Evolutionary conservation across 1,284 basidiomycete genomes (phyloP).

Genomic region (Marasmius oreades): DNA sequence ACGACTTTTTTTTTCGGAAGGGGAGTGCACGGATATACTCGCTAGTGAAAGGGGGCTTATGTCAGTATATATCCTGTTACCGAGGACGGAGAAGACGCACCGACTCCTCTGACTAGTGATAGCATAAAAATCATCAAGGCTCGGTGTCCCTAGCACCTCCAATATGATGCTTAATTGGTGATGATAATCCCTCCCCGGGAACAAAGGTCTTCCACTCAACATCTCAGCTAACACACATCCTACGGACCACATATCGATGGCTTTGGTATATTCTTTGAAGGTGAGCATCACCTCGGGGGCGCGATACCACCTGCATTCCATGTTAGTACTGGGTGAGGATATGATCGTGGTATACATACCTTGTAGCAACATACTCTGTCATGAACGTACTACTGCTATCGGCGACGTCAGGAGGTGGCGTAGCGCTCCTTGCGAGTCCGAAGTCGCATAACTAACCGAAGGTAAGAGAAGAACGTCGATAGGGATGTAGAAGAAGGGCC

Average conservation of each 20-base stretch:
- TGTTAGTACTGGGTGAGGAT: neutral
- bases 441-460: constrained; percentile 79
- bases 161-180: constrained; percentile 88
- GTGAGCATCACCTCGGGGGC: constrained; percentile 96
- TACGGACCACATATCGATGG: constrained; percentile 93
- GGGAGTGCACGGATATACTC: constrained; percentile 94
- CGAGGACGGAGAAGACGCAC: neutral
- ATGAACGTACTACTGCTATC: constrained; percentile 87
- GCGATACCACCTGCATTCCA: constrained; percentile 77
- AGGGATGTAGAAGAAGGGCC: constrained; percentile 7
- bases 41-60: constrained; percentile 31
- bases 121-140: constrained; percentile 89
- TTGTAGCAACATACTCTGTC: constrained; percentile 92
- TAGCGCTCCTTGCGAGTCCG: constrained; percentile 83
- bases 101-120: constrained; percentile 79
- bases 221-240: constrained; percentile 95
- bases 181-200: constrained; percentile 90
- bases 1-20: constrained; percentile 84
- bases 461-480: constrained; percentile 13
- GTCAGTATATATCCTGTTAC: no score
- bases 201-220: constrained; percentile 83
- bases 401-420: constrained; percentile 75
- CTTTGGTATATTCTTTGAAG: constrained; percentile 90
- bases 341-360: constrained; percentile 36
- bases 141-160: constrained; percentile 87